Conservation (phyloP, 257 asterid species). For the Ilex asprella region DNA sequence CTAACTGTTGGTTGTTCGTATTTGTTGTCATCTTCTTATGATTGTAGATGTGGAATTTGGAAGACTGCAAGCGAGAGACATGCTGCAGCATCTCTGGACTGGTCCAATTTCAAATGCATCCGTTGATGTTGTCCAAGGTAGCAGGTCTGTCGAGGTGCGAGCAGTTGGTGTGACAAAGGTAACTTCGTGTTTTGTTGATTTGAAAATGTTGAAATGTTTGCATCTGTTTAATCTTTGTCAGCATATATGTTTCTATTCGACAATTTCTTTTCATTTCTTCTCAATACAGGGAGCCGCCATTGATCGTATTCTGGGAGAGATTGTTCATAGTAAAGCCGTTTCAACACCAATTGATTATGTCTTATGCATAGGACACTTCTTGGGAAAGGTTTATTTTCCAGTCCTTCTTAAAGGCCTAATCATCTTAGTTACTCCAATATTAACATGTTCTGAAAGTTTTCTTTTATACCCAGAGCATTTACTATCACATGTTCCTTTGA, state of each 20-base stretch:
- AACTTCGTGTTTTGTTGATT: conserved; percentile 9
- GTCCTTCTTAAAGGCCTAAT: not conserved
- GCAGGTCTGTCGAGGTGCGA: conserved; percentile 90
- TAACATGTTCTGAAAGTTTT: no score
- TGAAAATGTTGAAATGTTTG: not conserved
- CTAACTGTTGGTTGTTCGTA: not conserved
- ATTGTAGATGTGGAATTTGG: conserved; percentile 79
- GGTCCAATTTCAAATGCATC: conserved; percentile 96
- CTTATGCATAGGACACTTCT: conserved; percentile 80
- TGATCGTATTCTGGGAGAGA: conserved; percentile 89
- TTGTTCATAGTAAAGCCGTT: conserved; percentile 78
- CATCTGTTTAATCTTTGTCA: not conserved
- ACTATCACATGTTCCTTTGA: no score
- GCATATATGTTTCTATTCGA: not conserved
- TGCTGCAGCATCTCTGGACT: conserved; percentile 99
- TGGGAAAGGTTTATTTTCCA: conserved; percentile 56
- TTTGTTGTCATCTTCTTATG: not conserved
- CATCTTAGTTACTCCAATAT: no score
- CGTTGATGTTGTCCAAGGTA: conserved; percentile 93
- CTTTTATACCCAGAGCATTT: no score
- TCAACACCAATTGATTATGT: conserved; percentile 78
- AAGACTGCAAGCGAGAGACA: conserved; percentile 96
- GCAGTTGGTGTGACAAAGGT: conserved; percentile 98
- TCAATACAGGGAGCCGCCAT: conserved; percentile 80
- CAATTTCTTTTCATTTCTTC: not conserved